Percentiles rank a stretch among this genome's conserved stretches.
These are phyloP conservation scores for Ophiocordyceps camponoti-saundersi DNA, from an alignment of 2,329 filamentous ascomycete species.

Conservation along the genomic window DNA sequence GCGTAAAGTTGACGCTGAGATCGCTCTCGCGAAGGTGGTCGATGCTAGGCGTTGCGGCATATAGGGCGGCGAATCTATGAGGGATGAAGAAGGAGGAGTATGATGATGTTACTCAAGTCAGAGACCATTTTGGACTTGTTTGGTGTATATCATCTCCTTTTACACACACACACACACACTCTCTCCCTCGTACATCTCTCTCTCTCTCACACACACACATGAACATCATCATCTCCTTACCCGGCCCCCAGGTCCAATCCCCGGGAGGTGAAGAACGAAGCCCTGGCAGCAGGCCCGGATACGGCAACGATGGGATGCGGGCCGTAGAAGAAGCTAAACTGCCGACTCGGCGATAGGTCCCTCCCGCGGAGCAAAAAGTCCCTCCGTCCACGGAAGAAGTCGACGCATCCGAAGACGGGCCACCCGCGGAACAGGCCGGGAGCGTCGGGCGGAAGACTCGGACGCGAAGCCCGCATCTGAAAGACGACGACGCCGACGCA, in stretches of 20 bases:
- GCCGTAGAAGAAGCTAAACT: conserved; percentile 32
- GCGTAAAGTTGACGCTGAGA: conserved; percentile 10
- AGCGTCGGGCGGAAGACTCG: conserved; percentile 8
- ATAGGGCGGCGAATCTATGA: conserved; percentile 12
- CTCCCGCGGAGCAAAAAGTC: conserved; percentile 22
- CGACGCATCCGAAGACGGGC: conserved; percentile 24
- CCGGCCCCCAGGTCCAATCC: conserved; percentile 25
- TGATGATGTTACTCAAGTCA: not conserved
- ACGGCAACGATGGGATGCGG: conserved; percentile 25
- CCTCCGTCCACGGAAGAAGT: conserved; percentile 28
- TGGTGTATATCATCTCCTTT: too few species aligned
- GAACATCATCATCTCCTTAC: conserved; percentile 8
- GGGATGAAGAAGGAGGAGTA: too few species aligned
- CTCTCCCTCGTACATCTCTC: too few species aligned
- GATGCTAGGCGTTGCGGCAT: conserved; percentile 11
- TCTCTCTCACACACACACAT: too few species aligned
- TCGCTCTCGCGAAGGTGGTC: conserved; percentile 6
- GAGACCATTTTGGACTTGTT: not conserved
- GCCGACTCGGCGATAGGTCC: conserved; percentile 16
- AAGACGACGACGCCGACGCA: conserved; percentile 1
- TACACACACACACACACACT: too few species aligned
- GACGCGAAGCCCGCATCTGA: conserved; percentile 3
- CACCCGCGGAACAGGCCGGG: conserved; percentile 10
- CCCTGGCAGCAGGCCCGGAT: conserved; percentile 22
- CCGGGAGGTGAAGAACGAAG: conserved; percentile 26